These are phyloP conservation scores for Millerago galiae DNA, from an alignment of 805 yeast genomes.

Conservation along the genomic window DNA sequence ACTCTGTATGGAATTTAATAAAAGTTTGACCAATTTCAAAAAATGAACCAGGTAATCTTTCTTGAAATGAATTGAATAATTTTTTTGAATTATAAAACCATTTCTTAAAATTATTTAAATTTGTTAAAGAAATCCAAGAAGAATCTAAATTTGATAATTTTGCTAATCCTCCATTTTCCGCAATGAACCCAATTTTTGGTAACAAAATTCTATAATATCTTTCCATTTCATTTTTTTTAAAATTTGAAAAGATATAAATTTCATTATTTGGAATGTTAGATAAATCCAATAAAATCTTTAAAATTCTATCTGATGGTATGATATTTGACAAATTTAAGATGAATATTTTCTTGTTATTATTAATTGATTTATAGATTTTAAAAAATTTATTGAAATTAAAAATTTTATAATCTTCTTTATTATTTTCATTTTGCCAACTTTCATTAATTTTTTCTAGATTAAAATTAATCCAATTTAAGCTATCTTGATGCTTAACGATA, in stretches of 20 bases:
- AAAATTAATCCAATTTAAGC: slow-evolving; percentile 63
- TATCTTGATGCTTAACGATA: slow-evolving; percentile 61
- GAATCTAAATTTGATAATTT: slow-evolving; percentile 40
- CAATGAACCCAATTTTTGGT: slow-evolving; percentile 71
- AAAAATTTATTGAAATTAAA: slow-evolving; percentile 25
- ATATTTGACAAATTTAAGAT: slow-evolving; percentile 39
- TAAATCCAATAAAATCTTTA: slow-evolving; percentile 53
- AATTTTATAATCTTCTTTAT: slow-evolving; percentile 29
- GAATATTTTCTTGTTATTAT: slow-evolving; percentile 35
- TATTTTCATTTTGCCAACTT: slow-evolving; percentile 45
- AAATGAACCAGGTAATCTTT: slow-evolving; percentile 74
- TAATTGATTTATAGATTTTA: slow-evolving; percentile 18
- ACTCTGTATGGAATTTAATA: slow-evolving; percentile 67
- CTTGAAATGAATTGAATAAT: slow-evolving; percentile 54
- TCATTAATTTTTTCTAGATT: slow-evolving; percentile 48
- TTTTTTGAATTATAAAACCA: slow-evolving; percentile 58
- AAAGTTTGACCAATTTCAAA: slow-evolving; percentile 71
- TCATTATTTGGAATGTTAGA: slow-evolving; percentile 39
- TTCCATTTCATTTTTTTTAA: slow-evolving; percentile 59
- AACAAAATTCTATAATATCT: slow-evolving; percentile 55
- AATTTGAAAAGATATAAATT: slow-evolving; percentile 66
- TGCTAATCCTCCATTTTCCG: slow-evolving; percentile 85
- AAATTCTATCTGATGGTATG: slow-evolving; percentile 54
- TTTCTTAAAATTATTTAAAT: slow-evolving; percentile 23
- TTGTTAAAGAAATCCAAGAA: slow-evolving; percentile 15